phyloP scores from a whole-genome alignment of 805 yeast species.

The Suhomyces prunicola region DNA sequence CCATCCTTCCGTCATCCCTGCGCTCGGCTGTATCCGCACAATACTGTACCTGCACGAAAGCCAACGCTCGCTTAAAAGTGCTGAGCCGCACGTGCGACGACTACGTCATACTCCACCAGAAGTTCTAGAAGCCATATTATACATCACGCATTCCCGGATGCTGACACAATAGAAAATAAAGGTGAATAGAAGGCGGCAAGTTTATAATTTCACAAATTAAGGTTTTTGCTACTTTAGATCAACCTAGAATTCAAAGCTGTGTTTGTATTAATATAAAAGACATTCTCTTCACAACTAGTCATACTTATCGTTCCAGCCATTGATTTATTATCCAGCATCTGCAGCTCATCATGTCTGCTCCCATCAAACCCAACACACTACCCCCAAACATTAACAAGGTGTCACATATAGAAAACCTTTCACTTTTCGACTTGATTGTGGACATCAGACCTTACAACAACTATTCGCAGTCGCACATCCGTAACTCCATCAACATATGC shows the following conservation, averaged over 20 bases:
- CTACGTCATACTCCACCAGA: background rate
- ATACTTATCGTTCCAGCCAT: background rate
- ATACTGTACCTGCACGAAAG: background rate
- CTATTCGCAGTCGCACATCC: slow-evolving; percentile 29
- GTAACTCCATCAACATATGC: slow-evolving; percentile 36
- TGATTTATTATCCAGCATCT: background rate
- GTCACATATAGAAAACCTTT: slow-evolving; percentile 5
- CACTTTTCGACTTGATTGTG: slow-evolving; percentile 19
- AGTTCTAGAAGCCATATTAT: background rate
- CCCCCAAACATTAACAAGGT: slow-evolving; percentile 7
- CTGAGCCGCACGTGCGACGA: background rate
- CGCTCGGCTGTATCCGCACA: background rate
- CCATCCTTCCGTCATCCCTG: background rate
- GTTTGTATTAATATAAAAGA: background rate
- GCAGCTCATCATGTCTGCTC: background rate
- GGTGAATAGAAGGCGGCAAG: background rate
- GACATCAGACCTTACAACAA: slow-evolving; percentile 41
- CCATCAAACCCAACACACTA: background rate
- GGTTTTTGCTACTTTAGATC: background rate
- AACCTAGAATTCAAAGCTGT: background rate
- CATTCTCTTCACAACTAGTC: background rate
- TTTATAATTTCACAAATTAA: background rate
- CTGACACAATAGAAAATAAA: background rate
- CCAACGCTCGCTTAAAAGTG: background rate
- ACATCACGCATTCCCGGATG: background rate